A percentile compares a stretch with the other conserved stretches of the same genome.
Evolutionary conservation across 1,139 yeast genomes (phyloP).

Genomic region (Pichia sp.): DNA sequence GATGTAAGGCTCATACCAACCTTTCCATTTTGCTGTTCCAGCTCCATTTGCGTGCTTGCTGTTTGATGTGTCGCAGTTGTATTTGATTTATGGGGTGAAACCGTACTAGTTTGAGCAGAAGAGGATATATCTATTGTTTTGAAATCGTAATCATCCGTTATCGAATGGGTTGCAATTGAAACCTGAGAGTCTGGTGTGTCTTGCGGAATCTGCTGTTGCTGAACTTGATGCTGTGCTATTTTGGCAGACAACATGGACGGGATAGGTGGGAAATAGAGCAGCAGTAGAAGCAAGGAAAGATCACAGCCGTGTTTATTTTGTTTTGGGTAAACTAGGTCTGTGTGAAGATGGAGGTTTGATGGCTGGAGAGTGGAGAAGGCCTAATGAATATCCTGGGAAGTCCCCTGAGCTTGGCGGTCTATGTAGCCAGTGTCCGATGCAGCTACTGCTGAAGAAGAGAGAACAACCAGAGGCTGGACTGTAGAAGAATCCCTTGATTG

Average conservation of each 20-base stretch:
- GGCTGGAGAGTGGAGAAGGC: too few relatives aligned
- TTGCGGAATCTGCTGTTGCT: neutral
- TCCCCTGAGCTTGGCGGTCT: too few relatives aligned
- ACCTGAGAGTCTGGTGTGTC: constrained; percentile 17
- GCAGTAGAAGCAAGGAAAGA: too few relatives aligned
- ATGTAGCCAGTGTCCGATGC: too few relatives aligned
- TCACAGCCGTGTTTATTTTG: too few relatives aligned
- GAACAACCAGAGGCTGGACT: too few relatives aligned
- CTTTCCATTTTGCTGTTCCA: neutral
- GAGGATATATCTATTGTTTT: constrained; percentile 26
- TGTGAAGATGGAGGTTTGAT: too few relatives aligned
- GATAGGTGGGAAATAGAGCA: neutral
- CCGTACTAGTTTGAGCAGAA: constrained; percentile 30
- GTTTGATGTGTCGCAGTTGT: too few relatives aligned
- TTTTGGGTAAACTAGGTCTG: too few relatives aligned
- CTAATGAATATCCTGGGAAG: too few relatives aligned
- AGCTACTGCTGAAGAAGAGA: too few relatives aligned
- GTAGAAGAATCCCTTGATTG: too few relatives aligned
- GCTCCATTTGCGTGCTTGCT: neutral
- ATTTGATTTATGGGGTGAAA: constrained; percentile 21
- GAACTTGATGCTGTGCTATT: constrained; percentile 1
- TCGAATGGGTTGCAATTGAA: constrained; percentile 25
- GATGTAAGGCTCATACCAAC: constrained; percentile 17
- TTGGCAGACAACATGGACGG: neutral
- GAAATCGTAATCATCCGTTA: constrained; percentile 29